Evolutionary conservation across 2,329 filamentous ascomycete genomes (phyloP).

Genomic region (Dactylonectria macrodidyma): DNA sequence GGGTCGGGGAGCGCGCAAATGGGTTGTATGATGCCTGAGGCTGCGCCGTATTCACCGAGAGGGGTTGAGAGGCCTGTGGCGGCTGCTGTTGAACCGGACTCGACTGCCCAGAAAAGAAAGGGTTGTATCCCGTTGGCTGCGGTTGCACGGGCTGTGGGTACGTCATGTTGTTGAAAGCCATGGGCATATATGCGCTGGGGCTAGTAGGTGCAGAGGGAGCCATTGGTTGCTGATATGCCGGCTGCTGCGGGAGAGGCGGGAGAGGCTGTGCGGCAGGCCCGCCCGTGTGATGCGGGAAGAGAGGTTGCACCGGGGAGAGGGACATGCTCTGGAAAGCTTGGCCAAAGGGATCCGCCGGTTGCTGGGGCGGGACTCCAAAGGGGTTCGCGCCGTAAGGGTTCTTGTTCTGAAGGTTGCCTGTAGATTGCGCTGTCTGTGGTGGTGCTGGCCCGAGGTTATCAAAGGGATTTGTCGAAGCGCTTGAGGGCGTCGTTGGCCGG

Average conservation of each 20-base stretch:
- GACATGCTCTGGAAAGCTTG: slow-evolving; percentile 84
- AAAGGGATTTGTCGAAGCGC: slow-evolving; percentile 77
- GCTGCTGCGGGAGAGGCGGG: slow-evolving; percentile 53
- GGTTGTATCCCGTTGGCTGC: slow-evolving; percentile 64
- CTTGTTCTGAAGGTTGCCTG: slow-evolving; percentile 71
- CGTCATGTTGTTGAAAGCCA: slow-evolving; percentile 60
- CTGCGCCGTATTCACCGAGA: slow-evolving; percentile 59
- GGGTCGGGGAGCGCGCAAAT: slow-evolving; percentile 64
- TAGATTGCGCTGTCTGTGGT: slow-evolving; percentile 76
- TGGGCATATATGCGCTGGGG: slow-evolving; percentile 57
- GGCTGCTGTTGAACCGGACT: slow-evolving; percentile 51
- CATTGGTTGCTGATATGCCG: slow-evolving; percentile 60
- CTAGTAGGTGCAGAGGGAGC: slow-evolving; percentile 60
- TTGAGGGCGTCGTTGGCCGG: slow-evolving; percentile 58
- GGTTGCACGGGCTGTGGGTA: slow-evolving; percentile 59
- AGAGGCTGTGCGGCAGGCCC: slow-evolving; percentile 62
- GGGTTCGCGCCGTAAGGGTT: slow-evolving; percentile 76
- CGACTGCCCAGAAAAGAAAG: slow-evolving; percentile 62
- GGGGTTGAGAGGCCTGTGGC: slow-evolving; percentile 50
- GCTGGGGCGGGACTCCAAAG: slow-evolving; percentile 69
- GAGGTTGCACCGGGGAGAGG: slow-evolving; percentile 71
- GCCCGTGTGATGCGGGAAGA: slow-evolving; percentile 85
- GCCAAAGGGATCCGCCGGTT: slow-evolving; percentile 62
- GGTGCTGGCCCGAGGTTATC: slow-evolving; percentile 70
- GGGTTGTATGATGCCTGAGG: slow-evolving; percentile 61